Evolutionary conservation across 2,329 filamentous ascomycete species (phyloP).

Genomic region (Trichophyton simii): DNA sequence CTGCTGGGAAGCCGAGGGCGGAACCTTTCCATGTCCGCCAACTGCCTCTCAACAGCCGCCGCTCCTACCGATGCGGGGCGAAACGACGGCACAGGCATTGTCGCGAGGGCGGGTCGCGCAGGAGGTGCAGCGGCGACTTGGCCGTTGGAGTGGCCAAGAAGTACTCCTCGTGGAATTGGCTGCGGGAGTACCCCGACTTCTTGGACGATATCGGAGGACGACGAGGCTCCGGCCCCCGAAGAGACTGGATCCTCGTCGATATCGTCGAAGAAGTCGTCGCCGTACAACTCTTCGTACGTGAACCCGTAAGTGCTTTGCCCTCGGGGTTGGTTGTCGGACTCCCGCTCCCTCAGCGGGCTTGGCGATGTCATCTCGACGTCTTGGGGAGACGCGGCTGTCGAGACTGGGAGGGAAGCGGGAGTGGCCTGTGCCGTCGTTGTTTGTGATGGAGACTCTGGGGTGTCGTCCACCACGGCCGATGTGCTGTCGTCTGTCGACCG

Average conservation of each 20-base stretch:
- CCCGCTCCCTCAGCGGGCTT: neutral
- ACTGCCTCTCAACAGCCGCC: conserved; percentile 25
- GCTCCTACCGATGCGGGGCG: conserved; percentile 16
- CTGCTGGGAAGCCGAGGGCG: conserved; percentile 33
- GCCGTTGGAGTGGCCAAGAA: conserved; percentile 4
- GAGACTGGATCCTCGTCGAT: conserved; percentile 6
- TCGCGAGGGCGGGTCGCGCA: conserved; percentile 9
- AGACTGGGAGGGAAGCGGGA: neutral
- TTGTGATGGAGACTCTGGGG: neutral
- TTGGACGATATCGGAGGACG: neutral
- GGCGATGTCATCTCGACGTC: conserved; percentile 6
- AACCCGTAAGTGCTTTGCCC: conserved; percentile 18
- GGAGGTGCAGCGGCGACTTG: conserved; percentile 1
- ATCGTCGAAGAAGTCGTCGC: conserved; percentile 12
- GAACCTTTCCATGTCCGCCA: conserved; percentile 29
- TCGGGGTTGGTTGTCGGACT: conserved; percentile 1
- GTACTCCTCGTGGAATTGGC: neutral
- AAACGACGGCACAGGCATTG: conserved; percentile 13
- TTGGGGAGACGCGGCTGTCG: neutral
- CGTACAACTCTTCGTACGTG: conserved; percentile 22
- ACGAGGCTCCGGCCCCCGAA: neutral
- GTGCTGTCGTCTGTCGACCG: neutral
- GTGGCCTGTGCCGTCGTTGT: neutral
- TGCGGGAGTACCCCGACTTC: conserved; percentile 3
- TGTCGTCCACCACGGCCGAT: neutral